Evolutionary conservation across 345 rosid species (phyloP), one percentile per base, ranked within the genome.

Genomic region (Erucastrum elatum): DNA sequence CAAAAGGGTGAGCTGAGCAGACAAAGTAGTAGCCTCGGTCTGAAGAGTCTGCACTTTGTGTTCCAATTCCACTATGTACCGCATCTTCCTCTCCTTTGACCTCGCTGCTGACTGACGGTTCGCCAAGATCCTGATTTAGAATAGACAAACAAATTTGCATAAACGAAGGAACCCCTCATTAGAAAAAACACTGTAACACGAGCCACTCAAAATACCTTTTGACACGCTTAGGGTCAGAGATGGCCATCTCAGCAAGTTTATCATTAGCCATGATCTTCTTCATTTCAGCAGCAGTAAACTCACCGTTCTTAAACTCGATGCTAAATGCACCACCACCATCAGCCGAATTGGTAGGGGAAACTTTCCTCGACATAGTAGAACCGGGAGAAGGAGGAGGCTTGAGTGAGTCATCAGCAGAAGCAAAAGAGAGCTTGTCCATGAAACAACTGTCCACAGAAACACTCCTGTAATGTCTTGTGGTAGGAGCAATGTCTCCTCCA

Each of bases 41-140:
- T 94, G 98, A 74, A 94, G 85, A 53, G 98, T 92, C 84, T 94
- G 98, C 75, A 94, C 98, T 85, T 94, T 94, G 77, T 94, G 98
- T 75, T 94, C 97, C 84, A 94, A 79, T 85, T 94, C 98, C 0
- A 91, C 90, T 37, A 94, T 94, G 65, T 94, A 94, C 46, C 94
- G 85, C 98, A 88, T 89, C 87, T 94, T 94, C 83, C 98, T 83
- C 83, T 94, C 98, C 78, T 94, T 94, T 27, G 98, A 94, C 26
- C 98, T 90, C 26, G 98, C 98, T 77, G 97, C 98, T 17, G 97
- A 92, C 67, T 92, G 97, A 46, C 97, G 94, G 77, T 94, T 81
- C n/a, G 97, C 98, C 84, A 94, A 85, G 77, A 94, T 92, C 84
- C 98, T 94, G 75, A 39, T 6, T 6, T 6, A 35, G 77, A 16